Percentiles rank a stretch among this genome's conserved stretches.
Conservation (phyloP, 2,329 filamentous ascomycete species). For the Neonectria magnoliae region DNA sequence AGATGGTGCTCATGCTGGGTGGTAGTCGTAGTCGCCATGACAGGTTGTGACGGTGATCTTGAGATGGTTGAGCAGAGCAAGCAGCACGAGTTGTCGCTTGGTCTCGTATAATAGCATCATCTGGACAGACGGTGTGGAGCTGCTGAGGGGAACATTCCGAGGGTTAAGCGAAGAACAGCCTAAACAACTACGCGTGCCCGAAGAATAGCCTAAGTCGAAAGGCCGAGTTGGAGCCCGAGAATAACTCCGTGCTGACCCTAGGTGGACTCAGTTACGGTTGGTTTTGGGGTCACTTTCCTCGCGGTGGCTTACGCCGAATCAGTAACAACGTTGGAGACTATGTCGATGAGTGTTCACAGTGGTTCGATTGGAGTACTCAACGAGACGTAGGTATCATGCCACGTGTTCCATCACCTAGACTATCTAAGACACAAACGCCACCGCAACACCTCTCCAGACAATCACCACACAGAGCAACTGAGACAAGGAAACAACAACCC, state of each 20-base stretch:
- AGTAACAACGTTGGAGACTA: no score
- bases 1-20: not conserved
- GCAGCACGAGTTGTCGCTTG: not conserved
- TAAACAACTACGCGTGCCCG: not conserved
- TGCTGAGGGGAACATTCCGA: not conserved
- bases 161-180: not conserved
- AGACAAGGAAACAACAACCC: no score
- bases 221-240: not conserved
- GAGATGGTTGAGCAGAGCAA: not conserved
- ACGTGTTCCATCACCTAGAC: no score
- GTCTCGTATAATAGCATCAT: not conserved
- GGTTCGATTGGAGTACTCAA: no score
- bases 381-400: no score
- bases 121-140: not conserved
- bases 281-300: no score
- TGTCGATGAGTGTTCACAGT: no score
- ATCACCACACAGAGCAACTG: no score
- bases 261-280: no score
- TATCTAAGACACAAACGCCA: no score
- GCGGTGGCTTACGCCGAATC: no score
- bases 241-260: not conserved
- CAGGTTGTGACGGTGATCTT: not conserved
- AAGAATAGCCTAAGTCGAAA: not conserved
- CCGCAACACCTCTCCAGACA: no score
- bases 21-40: not conserved